phyloP scores from a whole-genome alignment of 306 rosid species.

The Begonia loranthoides region DNA sequence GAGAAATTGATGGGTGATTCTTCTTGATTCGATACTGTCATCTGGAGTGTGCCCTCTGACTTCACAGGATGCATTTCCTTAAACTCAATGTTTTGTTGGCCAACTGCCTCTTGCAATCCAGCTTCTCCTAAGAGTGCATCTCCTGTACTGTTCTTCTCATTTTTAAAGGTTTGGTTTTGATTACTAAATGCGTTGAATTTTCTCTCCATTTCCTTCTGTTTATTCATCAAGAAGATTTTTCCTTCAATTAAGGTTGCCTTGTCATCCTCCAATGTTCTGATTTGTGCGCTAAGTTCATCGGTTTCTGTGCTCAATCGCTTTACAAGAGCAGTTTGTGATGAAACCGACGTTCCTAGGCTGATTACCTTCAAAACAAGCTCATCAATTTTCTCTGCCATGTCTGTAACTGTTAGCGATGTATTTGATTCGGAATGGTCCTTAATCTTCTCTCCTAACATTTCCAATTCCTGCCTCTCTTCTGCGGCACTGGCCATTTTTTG shows the following conservation, averaged over 20 bases:
- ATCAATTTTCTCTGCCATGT: constrained; percentile 79
- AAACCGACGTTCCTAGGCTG: constrained; percentile 57
- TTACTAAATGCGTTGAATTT: constrained; percentile 35
- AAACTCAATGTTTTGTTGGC: constrained; percentile 13
- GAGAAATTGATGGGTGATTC: constrained; percentile 3
- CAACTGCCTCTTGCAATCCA: constrained; percentile 13
- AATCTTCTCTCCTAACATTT: constrained; percentile 27
- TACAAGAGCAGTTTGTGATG: constrained; percentile 65
- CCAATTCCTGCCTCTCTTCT: constrained; percentile 33
- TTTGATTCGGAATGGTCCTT: constrained; percentile 44
- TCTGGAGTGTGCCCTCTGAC: constrained; percentile 12
- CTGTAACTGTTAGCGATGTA: constrained; percentile 42
- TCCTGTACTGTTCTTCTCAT: constrained; percentile 28
- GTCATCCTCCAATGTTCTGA: constrained; percentile 48
- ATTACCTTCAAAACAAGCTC: constrained; percentile 72
- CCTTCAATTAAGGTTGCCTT: constrained; percentile 37
- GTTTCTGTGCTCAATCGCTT: constrained; percentile 50
- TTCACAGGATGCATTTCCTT: constrained; percentile 15
- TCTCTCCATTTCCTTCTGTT: constrained; percentile 56
- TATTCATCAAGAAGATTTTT: constrained; percentile 26
- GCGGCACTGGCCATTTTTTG: constrained; percentile 11
- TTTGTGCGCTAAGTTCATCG: constrained; percentile 51
- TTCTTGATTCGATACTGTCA: constrained; percentile 12
- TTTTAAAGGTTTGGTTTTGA: constrained; percentile 34
- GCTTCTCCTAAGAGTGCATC: constrained; percentile 12